A percentile compares a stretch with the other conserved stretches of the same genome.
Evolutionary conservation across 441 rosid species (phyloP).

Genomic region (Pelargonium citronellum): DNA sequence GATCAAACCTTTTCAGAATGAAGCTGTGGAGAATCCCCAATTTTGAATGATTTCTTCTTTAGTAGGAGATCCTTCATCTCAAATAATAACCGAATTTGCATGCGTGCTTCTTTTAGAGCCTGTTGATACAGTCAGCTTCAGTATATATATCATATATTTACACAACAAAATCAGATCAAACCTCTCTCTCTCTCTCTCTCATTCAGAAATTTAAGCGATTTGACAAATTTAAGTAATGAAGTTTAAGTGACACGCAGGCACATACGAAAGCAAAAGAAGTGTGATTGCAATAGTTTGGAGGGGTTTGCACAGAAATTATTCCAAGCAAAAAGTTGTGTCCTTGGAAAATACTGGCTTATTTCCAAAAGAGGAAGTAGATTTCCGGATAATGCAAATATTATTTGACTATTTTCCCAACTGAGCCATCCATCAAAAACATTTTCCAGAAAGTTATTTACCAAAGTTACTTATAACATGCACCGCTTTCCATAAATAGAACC

Average conservation of each 20-base stretch:
- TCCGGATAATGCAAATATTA: background rate
- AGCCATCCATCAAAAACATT: background rate
- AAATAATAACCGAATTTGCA: constrained; percentile 52
- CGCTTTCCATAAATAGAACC: background rate
- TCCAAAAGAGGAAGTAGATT: background rate
- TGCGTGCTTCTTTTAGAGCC: constrained; percentile 62
- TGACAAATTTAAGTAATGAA: background rate
- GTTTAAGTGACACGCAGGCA: background rate
- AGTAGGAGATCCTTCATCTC: constrained; percentile 61
- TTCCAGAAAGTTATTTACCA: background rate
- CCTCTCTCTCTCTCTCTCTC: background rate
- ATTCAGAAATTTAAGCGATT: background rate
- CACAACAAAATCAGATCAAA: background rate
- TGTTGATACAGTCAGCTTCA: constrained; percentile 27
- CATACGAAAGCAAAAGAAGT: too few relatives aligned
- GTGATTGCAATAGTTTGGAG: background rate
- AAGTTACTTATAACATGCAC: background rate
- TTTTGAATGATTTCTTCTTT: constrained; percentile 57
- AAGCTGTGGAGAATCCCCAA: constrained; percentile 55
- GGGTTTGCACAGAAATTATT: background rate
- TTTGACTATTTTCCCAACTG: background rate
- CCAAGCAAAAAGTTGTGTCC: background rate
- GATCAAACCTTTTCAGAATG: constrained; percentile 61
- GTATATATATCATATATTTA: constrained; percentile 3
- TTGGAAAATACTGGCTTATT: background rate